These are phyloP conservation scores for Neurospora sp. DNA, from an alignment of 2,329 filamentous ascomycete genomes.

Conservation along the genomic window DNA sequence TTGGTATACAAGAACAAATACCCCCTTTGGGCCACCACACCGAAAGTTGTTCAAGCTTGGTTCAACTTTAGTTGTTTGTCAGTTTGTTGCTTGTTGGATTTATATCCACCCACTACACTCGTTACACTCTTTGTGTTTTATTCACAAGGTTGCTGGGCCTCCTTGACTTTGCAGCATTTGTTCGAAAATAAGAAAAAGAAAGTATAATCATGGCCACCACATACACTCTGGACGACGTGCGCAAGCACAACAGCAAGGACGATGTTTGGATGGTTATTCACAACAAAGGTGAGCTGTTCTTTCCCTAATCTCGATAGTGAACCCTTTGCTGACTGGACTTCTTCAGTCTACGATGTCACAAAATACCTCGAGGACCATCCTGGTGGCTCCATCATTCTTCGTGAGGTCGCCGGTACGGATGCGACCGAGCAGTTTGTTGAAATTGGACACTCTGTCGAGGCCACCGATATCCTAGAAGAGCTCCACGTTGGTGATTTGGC, in stretches of 20 bases:
- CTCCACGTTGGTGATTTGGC: constrained; percentile 23
- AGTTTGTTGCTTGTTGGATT: background rate
- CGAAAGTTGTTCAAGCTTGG: background rate
- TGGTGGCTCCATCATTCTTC: constrained; percentile 67
- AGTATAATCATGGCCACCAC: background rate
- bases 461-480: constrained; percentile 31
- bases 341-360: constrained; percentile 47
- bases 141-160: background rate
- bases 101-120: background rate
- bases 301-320: constrained; percentile 35
- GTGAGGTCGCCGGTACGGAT: constrained; percentile 70
- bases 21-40: background rate
- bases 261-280: constrained; percentile 17
- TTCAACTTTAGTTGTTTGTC: background rate
- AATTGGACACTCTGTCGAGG: constrained; percentile 67
- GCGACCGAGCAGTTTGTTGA: constrained; percentile 75
- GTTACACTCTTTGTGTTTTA: background rate
- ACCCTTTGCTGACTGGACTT: background rate
- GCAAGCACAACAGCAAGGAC: constrained; percentile 5
- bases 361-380: constrained; percentile 51
- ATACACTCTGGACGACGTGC: constrained; percentile 3
- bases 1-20: background rate
- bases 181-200: background rate
- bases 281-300: constrained; percentile 24
- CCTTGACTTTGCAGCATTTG: background rate